Conservation (phyloP, 306 rosid genomes). For the Dryas octopetala region DNA sequence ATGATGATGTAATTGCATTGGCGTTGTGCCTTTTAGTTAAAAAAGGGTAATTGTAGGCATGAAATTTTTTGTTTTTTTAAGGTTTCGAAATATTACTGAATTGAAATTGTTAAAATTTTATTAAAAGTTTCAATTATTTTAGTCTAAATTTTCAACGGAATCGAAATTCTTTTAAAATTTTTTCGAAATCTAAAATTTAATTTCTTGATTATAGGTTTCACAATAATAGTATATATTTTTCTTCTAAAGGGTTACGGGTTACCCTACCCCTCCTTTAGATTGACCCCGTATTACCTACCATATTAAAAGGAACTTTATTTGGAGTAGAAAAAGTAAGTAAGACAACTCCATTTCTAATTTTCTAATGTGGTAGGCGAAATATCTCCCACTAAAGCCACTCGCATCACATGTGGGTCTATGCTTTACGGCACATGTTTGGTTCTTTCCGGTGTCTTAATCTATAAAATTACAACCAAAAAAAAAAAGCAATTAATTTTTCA, state of each 20-base stretch:
- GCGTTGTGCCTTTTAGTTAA: no score
- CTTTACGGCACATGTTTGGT: neutral
- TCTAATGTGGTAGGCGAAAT: slow-evolving; percentile 7
- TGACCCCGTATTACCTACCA: neutral
- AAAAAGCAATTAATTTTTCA: neutral
- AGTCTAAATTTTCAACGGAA: no score
- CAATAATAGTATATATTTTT: neutral
- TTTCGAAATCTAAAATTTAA: no score
- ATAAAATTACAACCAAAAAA: neutral
- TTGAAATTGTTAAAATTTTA: no score
- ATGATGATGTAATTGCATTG: neutral
- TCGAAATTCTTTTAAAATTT: no score
- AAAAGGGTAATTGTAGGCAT: neutral
- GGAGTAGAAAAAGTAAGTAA: neutral
- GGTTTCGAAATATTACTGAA: no score
- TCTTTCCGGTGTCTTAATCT: neutral
- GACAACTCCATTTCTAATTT: neutral
- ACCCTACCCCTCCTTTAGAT: neutral
- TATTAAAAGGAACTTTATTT: neutral
- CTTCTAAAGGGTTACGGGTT: neutral
- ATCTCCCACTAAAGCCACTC: neutral
- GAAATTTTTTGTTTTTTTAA: no score
- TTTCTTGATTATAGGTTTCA: neutral
- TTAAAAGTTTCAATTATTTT: no score
- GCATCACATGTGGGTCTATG: neutral